Percentiles rank a stretch among this genome's conserved stretches.
These are phyloP conservation scores for Rhynchospora breviuscula DNA, from an alignment of 176 grass and related monocot genomes.

Conservation along the genomic window DNA sequence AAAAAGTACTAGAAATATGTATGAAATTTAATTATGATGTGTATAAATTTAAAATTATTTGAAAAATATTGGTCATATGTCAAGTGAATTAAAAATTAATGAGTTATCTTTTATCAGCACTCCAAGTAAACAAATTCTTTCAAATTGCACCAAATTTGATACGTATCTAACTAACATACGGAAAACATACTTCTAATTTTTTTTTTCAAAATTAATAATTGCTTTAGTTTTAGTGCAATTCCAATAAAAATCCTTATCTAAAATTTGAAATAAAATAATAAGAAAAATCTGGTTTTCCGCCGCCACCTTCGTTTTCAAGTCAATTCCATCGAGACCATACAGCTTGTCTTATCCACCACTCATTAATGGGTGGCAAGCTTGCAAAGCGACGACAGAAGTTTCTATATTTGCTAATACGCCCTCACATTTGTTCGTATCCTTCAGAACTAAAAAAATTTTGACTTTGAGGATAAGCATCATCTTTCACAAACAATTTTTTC, in stretches of 20 bases:
- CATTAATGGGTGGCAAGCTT: not conserved
- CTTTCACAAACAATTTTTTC: not conserved
- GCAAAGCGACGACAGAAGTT: not conserved
- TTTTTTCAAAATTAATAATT: not conserved
- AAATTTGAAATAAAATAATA: not conserved
- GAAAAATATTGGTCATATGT: not conserved
- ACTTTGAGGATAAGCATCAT: not conserved
- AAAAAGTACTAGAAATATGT: not conserved
- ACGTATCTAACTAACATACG: too few relatives aligned
- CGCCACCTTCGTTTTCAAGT: slow-evolving; percentile 3
- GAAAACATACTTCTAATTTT: not conserved
- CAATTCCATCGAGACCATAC: not conserved
- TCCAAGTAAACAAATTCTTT: not conserved
- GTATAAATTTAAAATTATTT: not conserved
- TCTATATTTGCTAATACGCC: not conserved
- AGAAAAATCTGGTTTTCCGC: not conserved
- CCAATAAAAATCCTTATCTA: not conserved
- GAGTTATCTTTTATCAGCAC: not conserved
- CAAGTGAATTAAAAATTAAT: not conserved
- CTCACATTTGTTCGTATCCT: not conserved
- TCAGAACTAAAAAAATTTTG: not conserved
- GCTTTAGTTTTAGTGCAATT: not conserved
- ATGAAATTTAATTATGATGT: not conserved
- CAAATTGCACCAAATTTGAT: not conserved
- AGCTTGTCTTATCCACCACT: slow-evolving; percentile 7